These are phyloP conservation scores for Fusarium aywerte DNA, from an alignment of 2,329 filamentous ascomycete species.

Conservation along the genomic window DNA sequence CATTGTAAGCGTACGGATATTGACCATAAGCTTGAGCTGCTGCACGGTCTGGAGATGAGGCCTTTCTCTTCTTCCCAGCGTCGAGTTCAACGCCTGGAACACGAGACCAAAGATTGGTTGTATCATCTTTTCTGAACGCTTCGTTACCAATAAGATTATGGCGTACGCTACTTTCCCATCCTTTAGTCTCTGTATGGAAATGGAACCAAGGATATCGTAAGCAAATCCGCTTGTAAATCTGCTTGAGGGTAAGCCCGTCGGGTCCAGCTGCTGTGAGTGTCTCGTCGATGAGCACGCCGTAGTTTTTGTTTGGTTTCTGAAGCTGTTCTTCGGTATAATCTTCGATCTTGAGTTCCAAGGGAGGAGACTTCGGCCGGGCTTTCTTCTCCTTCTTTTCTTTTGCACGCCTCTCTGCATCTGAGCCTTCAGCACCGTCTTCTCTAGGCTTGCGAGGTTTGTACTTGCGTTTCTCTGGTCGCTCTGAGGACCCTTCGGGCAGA, in stretches of 20 bases:
- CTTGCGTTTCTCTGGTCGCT: slow-evolving; percentile 70
- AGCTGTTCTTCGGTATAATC: slow-evolving; percentile 69
- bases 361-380: slow-evolving; percentile 67
- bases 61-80: slow-evolving; percentile 70
- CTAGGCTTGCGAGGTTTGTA: slow-evolving; percentile 72
- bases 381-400: slow-evolving; percentile 71
- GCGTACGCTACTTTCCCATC: slow-evolving; percentile 74
- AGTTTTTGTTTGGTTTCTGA: slow-evolving; percentile 71
- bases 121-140: slow-evolving; percentile 68
- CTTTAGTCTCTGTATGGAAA: slow-evolving; percentile 69
- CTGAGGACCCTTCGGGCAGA: slow-evolving; percentile 64
- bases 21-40: slow-evolving; percentile 53
- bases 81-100: slow-evolving; percentile 69
- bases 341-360: slow-evolving; percentile 64
- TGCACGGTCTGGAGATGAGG: slow-evolving; percentile 62
- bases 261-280: slow-evolving; percentile 64
- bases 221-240: slow-evolving; percentile 72
- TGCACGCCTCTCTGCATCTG: slow-evolving; percentile 65
- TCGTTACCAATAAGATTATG: slow-evolving; percentile 72
- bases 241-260: slow-evolving; percentile 67
- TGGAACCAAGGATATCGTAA: slow-evolving; percentile 68
- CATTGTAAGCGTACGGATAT: slow-evolving; percentile 51
- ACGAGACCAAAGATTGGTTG: slow-evolving; percentile 66
- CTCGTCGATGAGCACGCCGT: slow-evolving; percentile 70
- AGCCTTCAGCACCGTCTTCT: slow-evolving; percentile 66